A percentile compares a stretch with the other conserved stretches of the same genome.
Evolutionary conservation across 2,329 filamentous ascomycete genomes (phyloP).

Genomic region (Nemania sp.): DNA sequence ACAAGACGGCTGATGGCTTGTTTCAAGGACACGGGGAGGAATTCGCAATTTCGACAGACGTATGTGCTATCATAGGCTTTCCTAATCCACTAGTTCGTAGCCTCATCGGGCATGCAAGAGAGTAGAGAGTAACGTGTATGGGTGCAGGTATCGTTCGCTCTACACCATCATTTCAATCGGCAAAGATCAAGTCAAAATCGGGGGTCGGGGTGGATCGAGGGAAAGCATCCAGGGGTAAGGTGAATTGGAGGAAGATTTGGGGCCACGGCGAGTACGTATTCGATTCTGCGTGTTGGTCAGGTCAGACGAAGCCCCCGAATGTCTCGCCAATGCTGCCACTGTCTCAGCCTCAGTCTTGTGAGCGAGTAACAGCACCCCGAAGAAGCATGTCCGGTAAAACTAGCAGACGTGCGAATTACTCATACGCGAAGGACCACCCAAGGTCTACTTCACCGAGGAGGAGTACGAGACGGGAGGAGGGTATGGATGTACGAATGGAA

Average conservation of each 20-base stretch:
- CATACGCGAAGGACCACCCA: constrained; percentile 7
- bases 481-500: too few relatives aligned
- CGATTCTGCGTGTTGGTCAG: constrained; percentile 28
- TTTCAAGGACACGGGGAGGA: constrained; percentile 19
- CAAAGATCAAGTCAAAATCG: constrained; percentile 9
- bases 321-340: constrained; percentile 36
- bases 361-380: constrained; percentile 12
- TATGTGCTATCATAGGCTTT: constrained; percentile 16
- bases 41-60: constrained; percentile 24
- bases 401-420: constrained; percentile 13
- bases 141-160: constrained; percentile 4
- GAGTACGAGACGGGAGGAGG: too few relatives aligned
- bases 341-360: constrained; percentile 42
- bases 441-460: constrained; percentile 5
- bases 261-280: constrained; percentile 9
- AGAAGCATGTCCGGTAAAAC: constrained; percentile 19
- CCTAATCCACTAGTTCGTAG: constrained; percentile 20
- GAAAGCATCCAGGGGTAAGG: neutral
- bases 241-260: constrained; percentile 22
- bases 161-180: constrained; percentile 25
- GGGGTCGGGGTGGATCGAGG: neutral
- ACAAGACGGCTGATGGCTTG: constrained; percentile 18
- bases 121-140: neutral
- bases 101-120: constrained; percentile 7
- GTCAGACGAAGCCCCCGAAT: constrained; percentile 39